Conservation (phyloP, 1,284 basidiomycete species). For the Leccinum cinnamomeum region DNA sequence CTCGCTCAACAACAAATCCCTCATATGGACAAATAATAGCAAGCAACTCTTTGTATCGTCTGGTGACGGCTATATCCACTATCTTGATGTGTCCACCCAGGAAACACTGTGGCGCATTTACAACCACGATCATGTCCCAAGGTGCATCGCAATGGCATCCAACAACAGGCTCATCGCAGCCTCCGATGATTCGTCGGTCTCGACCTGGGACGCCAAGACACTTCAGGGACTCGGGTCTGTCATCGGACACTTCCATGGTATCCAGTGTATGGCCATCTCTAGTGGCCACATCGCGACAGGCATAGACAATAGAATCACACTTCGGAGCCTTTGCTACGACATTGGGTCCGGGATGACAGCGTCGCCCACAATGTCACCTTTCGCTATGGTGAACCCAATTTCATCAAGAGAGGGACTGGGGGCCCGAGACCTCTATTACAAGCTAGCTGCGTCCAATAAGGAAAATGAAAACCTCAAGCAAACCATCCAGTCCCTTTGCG, state of each 20-base stretch:
- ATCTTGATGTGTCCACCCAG: background rate
- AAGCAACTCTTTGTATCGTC: background rate
- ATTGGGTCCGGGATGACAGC: no score
- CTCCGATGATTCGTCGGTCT: background rate
- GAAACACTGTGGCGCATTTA: background rate
- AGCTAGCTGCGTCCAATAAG: background rate
- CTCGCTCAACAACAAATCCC: background rate
- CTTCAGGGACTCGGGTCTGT: background rate
- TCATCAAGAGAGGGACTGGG: no score
- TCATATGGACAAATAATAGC: background rate
- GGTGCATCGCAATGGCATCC: background rate
- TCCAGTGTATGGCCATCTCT: background rate
- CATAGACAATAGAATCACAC: background rate
- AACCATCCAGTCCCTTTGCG: background rate
- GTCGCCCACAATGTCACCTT: no score
- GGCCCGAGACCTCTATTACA: background rate
- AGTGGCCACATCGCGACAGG: background rate
- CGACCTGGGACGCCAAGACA: background rate
- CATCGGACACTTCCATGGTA: no score
- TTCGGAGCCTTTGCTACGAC: background rate
- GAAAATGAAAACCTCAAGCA: background rate
- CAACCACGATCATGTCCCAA: background rate
- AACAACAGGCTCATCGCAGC: background rate
- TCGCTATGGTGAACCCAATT: fast-evolving
- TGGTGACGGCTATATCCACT: background rate